These are phyloP conservation scores for Laburnicola sp. DNA, from an alignment of 2,329 filamentous ascomycete genomes.

Conservation along the genomic window DNA sequence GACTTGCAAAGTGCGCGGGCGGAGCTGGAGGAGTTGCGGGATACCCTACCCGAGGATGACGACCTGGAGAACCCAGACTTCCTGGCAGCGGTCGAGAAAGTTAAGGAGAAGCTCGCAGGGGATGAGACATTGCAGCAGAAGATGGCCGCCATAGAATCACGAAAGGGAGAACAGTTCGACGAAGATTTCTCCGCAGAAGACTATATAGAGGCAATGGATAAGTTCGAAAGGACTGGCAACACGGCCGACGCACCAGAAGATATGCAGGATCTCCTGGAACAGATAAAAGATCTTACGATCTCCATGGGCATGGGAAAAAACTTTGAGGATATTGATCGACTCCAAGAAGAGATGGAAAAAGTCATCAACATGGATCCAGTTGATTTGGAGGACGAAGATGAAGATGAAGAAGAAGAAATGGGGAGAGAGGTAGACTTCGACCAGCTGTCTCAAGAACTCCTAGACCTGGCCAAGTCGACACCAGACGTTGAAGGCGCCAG, in stretches of 20 bases:
- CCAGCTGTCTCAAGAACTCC: slow-evolving; percentile 27
- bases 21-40: slow-evolving; percentile 30
- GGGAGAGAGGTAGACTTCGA: slow-evolving; percentile 27
- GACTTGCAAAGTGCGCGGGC: slow-evolving; percentile 25
- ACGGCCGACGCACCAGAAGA: slow-evolving; percentile 16
- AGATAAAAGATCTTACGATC: slow-evolving; percentile 34
- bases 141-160: slow-evolving; percentile 16
- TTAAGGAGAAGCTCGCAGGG: slow-evolving; percentile 25
- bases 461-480: slow-evolving; percentile 20
- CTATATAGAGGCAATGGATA: slow-evolving; percentile 3
- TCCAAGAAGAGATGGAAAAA: slow-evolving; percentile 28
- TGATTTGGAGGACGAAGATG: slow-evolving; percentile 16
- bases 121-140: slow-evolving; percentile 29
- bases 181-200: slow-evolving; percentile 12
- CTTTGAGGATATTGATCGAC: slow-evolving; percentile 18
- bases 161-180: slow-evolving; percentile 8
- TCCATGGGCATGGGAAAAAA: slow-evolving; percentile 23
- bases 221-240: no score
- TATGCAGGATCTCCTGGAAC: slow-evolving; percentile 24
- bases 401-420: slow-evolving; percentile 21
- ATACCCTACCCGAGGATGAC: slow-evolving; percentile 25
- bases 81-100: slow-evolving; percentile 22
- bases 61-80: slow-evolving; percentile 28
- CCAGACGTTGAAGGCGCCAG: slow-evolving; percentile 10
- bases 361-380: slow-evolving; percentile 24